Evolutionary conservation across 352 stramenopile species (phyloP), one percentile per base, ranked within the genome.

Genomic region (Pythium scleroteichum): DNA sequence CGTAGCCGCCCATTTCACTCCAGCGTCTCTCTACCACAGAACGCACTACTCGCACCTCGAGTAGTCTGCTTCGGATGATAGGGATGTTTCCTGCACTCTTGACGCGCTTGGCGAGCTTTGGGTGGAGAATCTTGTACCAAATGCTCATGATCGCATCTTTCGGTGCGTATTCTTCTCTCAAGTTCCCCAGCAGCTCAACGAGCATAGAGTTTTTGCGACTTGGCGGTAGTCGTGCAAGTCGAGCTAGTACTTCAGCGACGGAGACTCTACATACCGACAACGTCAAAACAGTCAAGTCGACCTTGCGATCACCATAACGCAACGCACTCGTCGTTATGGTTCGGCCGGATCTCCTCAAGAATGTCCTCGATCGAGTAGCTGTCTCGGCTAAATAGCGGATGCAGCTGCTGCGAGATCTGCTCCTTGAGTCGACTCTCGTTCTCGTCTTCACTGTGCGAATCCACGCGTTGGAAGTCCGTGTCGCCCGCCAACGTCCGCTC

Each of bases 71-170:
- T 45, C 74, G 72, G 22, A 88, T 72, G 52, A 81, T 79, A 0
- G 78, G 76, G 17, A 84, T 83, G 22, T 23, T 69, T 5, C 67
- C 63, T 0, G 78, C 74, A 32, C 74, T 83, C 17, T 79, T 76
- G 8, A 73, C 66, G 26, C 78, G 65, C 29, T 74, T 69, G 46
- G 60, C 52, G 14, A 33, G 40, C 8, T 69, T 75, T 39, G 53
- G 47, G 8, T 62, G 33, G 8, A 75, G 24, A 4, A 86, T 64
- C 47, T 79, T 79, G 40, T 62, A 73, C 76, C 78, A 88, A 45
- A 88, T 78, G 23, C 69, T 72, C 17, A 80, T 62, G 35, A 86
- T 69, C 5, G 76, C 78, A 26, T 84, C 63, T 27, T 76, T 76
- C 10, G 78, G 78, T 1, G 80, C 75, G 45, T 69, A 80, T 55